Evolutionary conservation across 345 rosid genomes (phyloP).

Genomic region (Syzygium oleosum): DNA sequence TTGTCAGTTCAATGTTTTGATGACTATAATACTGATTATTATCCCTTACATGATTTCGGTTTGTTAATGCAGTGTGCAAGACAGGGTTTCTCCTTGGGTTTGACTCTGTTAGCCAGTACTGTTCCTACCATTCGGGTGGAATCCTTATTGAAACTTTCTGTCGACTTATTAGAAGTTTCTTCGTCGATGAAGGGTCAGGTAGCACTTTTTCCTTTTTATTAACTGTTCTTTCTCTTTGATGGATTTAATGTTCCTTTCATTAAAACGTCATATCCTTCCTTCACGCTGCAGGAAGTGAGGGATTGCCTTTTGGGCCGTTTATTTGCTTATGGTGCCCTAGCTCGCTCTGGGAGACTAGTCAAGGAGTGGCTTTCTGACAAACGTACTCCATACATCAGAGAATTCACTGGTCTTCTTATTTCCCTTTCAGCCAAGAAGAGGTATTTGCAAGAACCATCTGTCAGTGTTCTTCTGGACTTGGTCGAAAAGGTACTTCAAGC

Average conservation of each 20-base stretch:
- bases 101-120: slow-evolving; percentile 43
- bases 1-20: not conserved
- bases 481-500: slow-evolving; percentile 52
- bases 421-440: slow-evolving; percentile 69
- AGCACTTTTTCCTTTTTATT: slow-evolving; percentile 8
- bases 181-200: slow-evolving; percentile 98
- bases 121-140: slow-evolving; percentile 58
- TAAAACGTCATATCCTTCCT: not conserved
- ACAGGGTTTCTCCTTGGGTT: slow-evolving; percentile 92
- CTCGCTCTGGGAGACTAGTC: slow-evolving; percentile 59
- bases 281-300: slow-evolving; percentile 57
- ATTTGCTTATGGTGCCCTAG: slow-evolving; percentile 88
- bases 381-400: slow-evolving; percentile 43
- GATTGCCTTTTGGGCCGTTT: slow-evolving; percentile 88
- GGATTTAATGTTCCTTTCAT: not conserved
- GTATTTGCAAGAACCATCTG: slow-evolving; percentile 91
- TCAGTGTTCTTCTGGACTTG: slow-evolving; percentile 56
- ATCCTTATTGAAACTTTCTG: slow-evolving; percentile 63
- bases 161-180: slow-evolving; percentile 60
- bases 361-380: slow-evolving; percentile 55
- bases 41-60: not conserved
- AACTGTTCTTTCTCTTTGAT: not conserved
- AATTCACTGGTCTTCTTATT: slow-evolving; percentile 48
- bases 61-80: slow-evolving; percentile 69
- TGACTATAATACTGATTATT: not conserved